Conservation (phyloP, 106 monocot species). For the Acanthochlamys bracteata region DNA sequence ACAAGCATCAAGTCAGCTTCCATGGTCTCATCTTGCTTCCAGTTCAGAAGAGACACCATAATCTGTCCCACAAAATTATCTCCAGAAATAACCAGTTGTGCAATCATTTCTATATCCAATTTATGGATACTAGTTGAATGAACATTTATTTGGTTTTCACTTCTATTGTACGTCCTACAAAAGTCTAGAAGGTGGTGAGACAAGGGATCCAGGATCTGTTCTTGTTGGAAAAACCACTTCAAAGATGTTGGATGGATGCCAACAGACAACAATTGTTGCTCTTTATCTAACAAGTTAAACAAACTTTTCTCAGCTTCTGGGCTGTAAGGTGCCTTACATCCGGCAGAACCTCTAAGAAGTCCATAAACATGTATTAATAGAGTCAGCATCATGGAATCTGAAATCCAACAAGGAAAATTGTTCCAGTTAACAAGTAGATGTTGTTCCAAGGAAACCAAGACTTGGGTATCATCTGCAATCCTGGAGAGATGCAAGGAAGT, state of each 20-base stretch:
- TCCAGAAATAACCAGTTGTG: slow-evolving; percentile 51
- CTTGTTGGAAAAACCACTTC: slow-evolving; percentile 83
- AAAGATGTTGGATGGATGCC: slow-evolving; percentile 59
- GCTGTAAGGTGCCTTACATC: slow-evolving; percentile 27
- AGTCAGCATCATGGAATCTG: slow-evolving; percentile 45
- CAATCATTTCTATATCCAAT: slow-evolving; percentile 47
- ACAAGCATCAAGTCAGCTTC: slow-evolving; percentile 51
- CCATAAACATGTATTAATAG: slow-evolving; percentile 69
- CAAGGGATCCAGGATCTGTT: slow-evolving; percentile 30
- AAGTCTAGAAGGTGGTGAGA: slow-evolving; percentile 58
- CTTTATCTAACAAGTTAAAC: slow-evolving; percentile 50
- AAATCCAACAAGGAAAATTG: slow-evolving; percentile 30
- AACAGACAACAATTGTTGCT: slow-evolving; percentile 59
- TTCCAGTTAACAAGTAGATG: slow-evolving; percentile 64
- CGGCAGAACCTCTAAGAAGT: slow-evolving; percentile 35
- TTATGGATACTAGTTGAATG: slow-evolving; percentile 15
- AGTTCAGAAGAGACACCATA: slow-evolving; percentile 50
- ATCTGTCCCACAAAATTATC: slow-evolving; percentile 43
- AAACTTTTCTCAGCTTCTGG: slow-evolving; percentile 67
- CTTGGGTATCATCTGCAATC: slow-evolving; percentile 56
- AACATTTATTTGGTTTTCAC: slow-evolving; percentile 20
- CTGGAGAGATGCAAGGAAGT: slow-evolving; percentile 18
- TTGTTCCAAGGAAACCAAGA: slow-evolving; percentile 83
- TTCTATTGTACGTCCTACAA: slow-evolving; percentile 38
- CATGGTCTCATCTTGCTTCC: slow-evolving; percentile 19